Evolutionary conservation across 1,284 basidiomycete genomes (phyloP), one percentile per base, ranked within the genome.

Genomic region (Uromyces viciae-fabae): DNA sequence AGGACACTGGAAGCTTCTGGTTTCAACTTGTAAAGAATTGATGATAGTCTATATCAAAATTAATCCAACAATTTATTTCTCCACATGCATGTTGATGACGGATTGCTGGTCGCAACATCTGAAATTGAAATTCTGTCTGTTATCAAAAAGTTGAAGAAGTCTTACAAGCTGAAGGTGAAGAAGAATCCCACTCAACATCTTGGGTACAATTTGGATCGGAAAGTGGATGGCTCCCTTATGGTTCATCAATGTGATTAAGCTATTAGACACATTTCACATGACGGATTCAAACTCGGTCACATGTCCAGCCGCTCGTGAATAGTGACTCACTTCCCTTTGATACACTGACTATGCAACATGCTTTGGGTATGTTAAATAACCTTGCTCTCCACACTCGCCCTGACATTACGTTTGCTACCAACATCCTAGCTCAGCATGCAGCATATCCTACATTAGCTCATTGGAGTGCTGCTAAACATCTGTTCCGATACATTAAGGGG

Each of bases 301-400:
- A 31, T 9, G 14, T 31, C 56, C 56, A 60, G 11, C 56, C 9
- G 14, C 56, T n/a, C 2, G 22, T 69, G 3, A 42, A 36, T 43
- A 25, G 14, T 5, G 43, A 43, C 2, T 8, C 66, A 46, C 5
- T 25, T 2, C 42, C 66, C 3, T 4, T 69, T 46, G 22, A 43
- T 25, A n/a, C 17, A 17, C 36, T 43, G 31, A 8, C 25, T 3
- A 46, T 46, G 40, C 66, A 69, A 49, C 42, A 69, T 19, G 66
- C 66, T 33, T 14, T 69, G 3, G 66, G 66, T 3, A 69, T 69
- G 66, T 22, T 69, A 8, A 69, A 69, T 49, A 25, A 69, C 25
- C 66, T 69, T 2, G 66, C 66, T 3, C 66, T 69, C 31, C 66
- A 69, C 25, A 69, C 66, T 49, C 66, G 42, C 3, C 66, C 66